phyloP scores from a whole-genome alignment of 345 rosid species.

The Ceriops tagal region DNA sequence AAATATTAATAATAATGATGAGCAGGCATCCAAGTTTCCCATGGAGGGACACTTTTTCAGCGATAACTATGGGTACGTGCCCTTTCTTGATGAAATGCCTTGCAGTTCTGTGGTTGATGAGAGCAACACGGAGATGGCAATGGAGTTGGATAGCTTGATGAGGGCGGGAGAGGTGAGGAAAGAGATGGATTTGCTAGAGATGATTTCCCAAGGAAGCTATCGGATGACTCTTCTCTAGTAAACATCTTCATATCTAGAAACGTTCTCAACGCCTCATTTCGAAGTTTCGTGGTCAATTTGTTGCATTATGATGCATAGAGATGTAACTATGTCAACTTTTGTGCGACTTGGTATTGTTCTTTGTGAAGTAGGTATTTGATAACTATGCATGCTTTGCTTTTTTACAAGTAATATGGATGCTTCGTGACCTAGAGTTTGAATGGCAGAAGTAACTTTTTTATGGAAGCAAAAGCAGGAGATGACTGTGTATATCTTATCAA shows the following conservation, averaged over 20 bases:
- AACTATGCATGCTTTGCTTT: too few species aligned
- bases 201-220: constrained; percentile 23
- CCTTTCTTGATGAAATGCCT: constrained; percentile 22
- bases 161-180: constrained; percentile 11
- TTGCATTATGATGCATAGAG: too few species aligned
- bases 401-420: too few species aligned
- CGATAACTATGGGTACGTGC: constrained; percentile 11
- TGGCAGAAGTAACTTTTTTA: too few species aligned
- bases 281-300: neutral
- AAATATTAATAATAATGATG: neutral
- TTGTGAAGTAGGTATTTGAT: too few species aligned
- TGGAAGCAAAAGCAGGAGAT: too few species aligned
- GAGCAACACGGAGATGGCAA: constrained; percentile 16
- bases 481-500: too few species aligned
- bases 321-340: too few species aligned
- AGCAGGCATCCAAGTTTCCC: neutral
- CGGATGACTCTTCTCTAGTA: neutral
- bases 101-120: constrained; percentile 15
- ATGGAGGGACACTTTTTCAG: constrained; percentile 5
- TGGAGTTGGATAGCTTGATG: constrained; percentile 17
- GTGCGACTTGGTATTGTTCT: too few species aligned
- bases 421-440: too few species aligned
- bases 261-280: neutral
- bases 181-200: constrained; percentile 42
- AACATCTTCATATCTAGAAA: neutral